Conservation (phyloP, 1,284 basidiomycete species). For the Gymnopus androsaceus region DNA sequence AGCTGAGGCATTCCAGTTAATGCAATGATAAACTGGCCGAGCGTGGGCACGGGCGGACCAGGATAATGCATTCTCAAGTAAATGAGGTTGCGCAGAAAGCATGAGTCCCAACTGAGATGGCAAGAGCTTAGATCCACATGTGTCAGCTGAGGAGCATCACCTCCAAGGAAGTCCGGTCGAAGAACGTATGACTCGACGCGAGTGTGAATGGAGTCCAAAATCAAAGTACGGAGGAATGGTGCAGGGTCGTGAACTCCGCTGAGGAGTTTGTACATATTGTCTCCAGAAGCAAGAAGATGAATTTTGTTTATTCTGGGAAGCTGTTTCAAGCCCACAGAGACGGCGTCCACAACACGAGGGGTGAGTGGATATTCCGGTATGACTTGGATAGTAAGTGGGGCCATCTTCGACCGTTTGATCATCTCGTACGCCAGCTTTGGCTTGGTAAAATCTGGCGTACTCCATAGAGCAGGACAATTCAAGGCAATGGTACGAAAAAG, state of each 20-base stretch:
- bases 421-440: conserved; percentile 15
- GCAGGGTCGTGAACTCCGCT: conserved; percentile 10
- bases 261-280: conserved; percentile 11
- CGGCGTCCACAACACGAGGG: conserved; percentile 8
- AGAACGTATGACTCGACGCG: conserved; percentile 18
- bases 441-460: conserved; percentile 13
- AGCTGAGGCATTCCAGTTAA: conserved; percentile 26
- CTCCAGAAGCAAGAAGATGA: conserved; percentile 2
- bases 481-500: conserved; percentile 16
- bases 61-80: conserved; percentile 24
- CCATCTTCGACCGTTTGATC: conserved; percentile 18
- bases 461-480: conserved; percentile 17
- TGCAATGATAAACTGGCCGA: conserved; percentile 22
- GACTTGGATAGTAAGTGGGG: conserved; percentile 14
- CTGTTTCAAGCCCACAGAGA: conserved; percentile 13
- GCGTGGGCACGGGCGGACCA: conserved; percentile 20
- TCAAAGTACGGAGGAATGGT: conserved; percentile 13
- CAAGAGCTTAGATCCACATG: conserved; percentile 31
- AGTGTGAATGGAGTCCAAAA: conserved; percentile 10
- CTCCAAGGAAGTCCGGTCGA: conserved; percentile 24
- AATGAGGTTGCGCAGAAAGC: conserved; percentile 26
- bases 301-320: conserved; percentile 11
- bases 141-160: conserved; percentile 30
- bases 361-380: conserved; percentile 1
- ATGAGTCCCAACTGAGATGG: conserved; percentile 28